Evolutionary conservation across 768 basidiomycete species (phyloP), one percentile per base, ranked within the genome.

Genomic region (Boletus pseudo-olivaceus): DNA sequence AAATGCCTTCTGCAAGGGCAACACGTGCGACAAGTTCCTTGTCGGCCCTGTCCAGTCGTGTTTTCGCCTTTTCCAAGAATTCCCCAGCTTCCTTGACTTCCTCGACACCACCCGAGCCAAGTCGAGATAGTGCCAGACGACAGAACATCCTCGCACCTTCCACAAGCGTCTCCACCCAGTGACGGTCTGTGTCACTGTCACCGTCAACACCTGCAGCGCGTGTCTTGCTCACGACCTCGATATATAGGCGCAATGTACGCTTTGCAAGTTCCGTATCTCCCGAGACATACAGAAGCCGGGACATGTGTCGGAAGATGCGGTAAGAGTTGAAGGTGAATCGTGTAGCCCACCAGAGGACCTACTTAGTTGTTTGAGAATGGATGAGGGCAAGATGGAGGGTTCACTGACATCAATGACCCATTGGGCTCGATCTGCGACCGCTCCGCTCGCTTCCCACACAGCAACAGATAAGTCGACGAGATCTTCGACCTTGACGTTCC

Each of bases 301-400:
- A 83, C 78, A 98, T 85, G 69, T 97, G 90, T 1, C 95, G 85
- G 51, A 91, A 81, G 8, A 98, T 75, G 9, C 85, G 82, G 55
- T 87, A 88, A 0, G 91, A 95, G 65, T 97, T 94, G 77, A 98
- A 97, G 0, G 96, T 98, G 20, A 94, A 80, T 20, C 87, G 84
- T 9, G 93, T 94, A 1, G 93, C 88, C 93, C 93, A 94, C 89
- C 93, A 96, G 2, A 98, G 78, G 20, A 93, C 81, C 89, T 90
- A 67, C 33, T 43, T 39, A 1, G n/a, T 12, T 37, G 29, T 17
- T 49, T 48, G 10, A 55, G 38, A 51, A 51, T n/a, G n/a, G 30
- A 39, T 0, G 23, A 19, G 6, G 46, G 30, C 0, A 48, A 23
- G 35, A 51, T 10, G 8, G 41, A 56, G 50, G 44, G 14, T 38